These are phyloP conservation scores for Celoporthe dispersa DNA, from an alignment of 2,329 filamentous ascomycete species.

Conservation along the genomic window DNA sequence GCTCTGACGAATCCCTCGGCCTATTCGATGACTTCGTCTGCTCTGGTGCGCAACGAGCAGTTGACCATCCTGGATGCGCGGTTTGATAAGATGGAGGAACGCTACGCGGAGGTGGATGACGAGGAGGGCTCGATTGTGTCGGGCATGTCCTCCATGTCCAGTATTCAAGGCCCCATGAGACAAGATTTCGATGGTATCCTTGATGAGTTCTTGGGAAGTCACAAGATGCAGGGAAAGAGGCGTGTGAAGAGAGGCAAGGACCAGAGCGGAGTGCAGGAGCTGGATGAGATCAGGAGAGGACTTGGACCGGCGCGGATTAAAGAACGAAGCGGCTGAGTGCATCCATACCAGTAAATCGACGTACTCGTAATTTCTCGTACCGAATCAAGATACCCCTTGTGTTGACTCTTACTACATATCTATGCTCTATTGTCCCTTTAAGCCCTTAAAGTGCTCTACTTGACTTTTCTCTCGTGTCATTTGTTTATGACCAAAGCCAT, in stretches of 20 bases:
- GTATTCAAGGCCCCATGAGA: slow-evolving; percentile 69
- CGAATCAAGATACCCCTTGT: slow-evolving; percentile 23
- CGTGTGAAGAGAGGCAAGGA: slow-evolving; percentile 79
- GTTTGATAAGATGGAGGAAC: slow-evolving; percentile 88
- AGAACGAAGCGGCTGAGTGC: slow-evolving; percentile 20
- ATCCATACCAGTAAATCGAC: background rate
- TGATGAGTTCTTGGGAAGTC: slow-evolving; percentile 86
- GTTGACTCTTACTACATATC: background rate
- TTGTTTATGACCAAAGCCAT: background rate
- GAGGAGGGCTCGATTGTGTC: slow-evolving; percentile 60
- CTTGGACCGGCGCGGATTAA: slow-evolving; percentile 75
- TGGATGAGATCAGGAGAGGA: slow-evolving; percentile 85
- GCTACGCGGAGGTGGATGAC: slow-evolving; percentile 61
- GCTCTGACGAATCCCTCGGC: slow-evolving; percentile 86
- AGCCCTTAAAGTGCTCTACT: background rate
- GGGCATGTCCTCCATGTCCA: slow-evolving; percentile 66
- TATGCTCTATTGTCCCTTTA: too few relatives aligned
- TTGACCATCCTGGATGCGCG: slow-evolving; percentile 83
- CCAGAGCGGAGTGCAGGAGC: slow-evolving; percentile 80
- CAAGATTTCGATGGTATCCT: slow-evolving; percentile 87
- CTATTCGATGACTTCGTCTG: slow-evolving; percentile 98
- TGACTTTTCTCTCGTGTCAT: background rate
- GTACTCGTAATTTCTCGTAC: slow-evolving; percentile 13
- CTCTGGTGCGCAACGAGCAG: slow-evolving; percentile 87
- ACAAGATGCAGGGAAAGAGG: slow-evolving; percentile 73